Percentiles rank a stretch among this genome's conserved stretches.
phyloP scores from a whole-genome alignment of 306 rosid species.

The Albizia julibrissin region DNA sequence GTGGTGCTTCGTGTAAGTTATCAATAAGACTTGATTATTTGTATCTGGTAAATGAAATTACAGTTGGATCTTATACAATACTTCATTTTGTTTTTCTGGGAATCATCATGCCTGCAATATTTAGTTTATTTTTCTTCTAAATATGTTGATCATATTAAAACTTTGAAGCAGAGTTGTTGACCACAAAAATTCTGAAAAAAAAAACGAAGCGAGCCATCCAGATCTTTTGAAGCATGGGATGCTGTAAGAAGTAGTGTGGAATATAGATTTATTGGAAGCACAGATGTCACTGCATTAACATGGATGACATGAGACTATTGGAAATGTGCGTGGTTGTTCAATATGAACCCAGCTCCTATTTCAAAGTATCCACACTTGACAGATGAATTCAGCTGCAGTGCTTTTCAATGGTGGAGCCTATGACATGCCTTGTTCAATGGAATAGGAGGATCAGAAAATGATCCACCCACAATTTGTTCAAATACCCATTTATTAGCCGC shows the following conservation, averaged over 20 bases:
- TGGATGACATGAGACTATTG: not conserved
- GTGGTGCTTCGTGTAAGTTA: not conserved
- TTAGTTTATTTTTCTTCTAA: not conserved
- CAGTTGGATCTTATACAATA: not conserved
- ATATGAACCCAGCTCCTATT: not conserved
- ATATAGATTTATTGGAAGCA: not conserved
- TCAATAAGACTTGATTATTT: not conserved
- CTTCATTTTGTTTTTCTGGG: not conserved
- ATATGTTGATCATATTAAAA: not conserved
- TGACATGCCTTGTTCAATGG: conserved; percentile 65
- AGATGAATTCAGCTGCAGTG: not conserved
- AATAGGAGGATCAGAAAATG: conserved; percentile 77
- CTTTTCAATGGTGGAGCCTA: conserved; percentile 19
- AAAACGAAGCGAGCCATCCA: not conserved
- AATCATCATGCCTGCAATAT: not conserved
- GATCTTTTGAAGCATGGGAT: not conserved
- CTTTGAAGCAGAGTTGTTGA: not conserved
- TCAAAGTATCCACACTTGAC: not conserved
- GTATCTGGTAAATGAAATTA: not conserved
- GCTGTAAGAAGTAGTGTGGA: not conserved
- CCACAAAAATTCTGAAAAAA: not conserved
- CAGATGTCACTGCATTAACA: not conserved
- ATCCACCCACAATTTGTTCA: conserved; percentile 55
- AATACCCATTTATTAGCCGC: conserved; percentile 78
- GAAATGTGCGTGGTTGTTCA: not conserved